Evolutionary conservation across 352 stramenopile genomes (phyloP).

Genomic region (Phytopythium vexans): DNA sequence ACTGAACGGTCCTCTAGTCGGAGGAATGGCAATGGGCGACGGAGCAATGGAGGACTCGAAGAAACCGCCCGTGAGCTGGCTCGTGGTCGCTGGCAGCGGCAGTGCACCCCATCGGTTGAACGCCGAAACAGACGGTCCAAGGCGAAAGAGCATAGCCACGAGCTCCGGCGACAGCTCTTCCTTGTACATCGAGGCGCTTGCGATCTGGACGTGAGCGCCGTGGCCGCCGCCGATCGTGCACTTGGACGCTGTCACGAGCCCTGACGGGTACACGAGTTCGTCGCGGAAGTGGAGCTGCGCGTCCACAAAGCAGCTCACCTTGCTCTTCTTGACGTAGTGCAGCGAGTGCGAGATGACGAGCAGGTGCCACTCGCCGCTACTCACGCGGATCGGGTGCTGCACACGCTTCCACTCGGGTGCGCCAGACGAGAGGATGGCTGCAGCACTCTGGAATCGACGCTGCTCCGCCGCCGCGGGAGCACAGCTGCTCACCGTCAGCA

Average conservation of each 20-base stretch:
- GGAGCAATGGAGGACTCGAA: conserved; percentile 37
- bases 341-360: conserved; percentile 73
- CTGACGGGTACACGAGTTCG: conserved; percentile 76
- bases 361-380: conserved; percentile 59
- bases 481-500: conserved; percentile 57
- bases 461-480: conserved; percentile 22
- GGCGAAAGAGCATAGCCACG: conserved; percentile 53
- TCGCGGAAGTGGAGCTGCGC: conserved; percentile 57
- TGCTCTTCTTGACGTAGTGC: conserved; percentile 86
- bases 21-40: conserved; percentile 38
- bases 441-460: conserved; percentile 21
- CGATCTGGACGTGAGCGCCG: conserved; percentile 35
- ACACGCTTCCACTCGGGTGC: conserved; percentile 60
- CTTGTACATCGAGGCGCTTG: conserved; percentile 78
- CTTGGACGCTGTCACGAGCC: conserved; percentile 70
- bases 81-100: conserved; percentile 10
- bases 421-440: conserved; percentile 32
- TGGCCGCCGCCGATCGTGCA: conserved; percentile 59
- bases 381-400: conserved; percentile 34
- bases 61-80: conserved; percentile 42
- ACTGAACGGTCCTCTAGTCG: conserved; percentile 30
- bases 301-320: conserved; percentile 73
- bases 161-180: conserved; percentile 57
- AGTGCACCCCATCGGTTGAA: conserved; percentile 51
- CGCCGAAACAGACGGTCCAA: conserved; percentile 55